Percentiles rank a stretch among this genome's conserved stretches.
These are phyloP conservation scores for Aegilops longissima DNA, from an alignment of 176 grass and related monocot species.

Conservation along the genomic window DNA sequence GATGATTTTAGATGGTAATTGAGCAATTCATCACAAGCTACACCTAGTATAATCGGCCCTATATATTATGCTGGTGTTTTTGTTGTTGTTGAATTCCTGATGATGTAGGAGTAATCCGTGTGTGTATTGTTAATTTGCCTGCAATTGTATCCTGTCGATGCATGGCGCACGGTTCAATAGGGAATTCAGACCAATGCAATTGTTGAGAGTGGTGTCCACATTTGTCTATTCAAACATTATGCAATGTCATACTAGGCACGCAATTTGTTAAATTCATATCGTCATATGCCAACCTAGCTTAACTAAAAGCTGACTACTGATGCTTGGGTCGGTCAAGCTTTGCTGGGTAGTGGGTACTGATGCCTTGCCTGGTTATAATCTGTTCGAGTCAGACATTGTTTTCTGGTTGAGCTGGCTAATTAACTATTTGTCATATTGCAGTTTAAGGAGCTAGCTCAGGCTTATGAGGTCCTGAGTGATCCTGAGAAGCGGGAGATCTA, in stretches of 20 bases:
- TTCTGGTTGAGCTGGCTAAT: neutral
- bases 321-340: neutral
- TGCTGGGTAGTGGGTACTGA: neutral
- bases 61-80: no score
- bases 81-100: neutral
- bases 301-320: neutral
- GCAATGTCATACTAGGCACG: neutral
- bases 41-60: no score
- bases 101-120: neutral
- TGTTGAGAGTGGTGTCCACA: no score
- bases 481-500: conserved; percentile 87
- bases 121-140: neutral
- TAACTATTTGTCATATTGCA: conserved; percentile 21
- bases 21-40: no score
- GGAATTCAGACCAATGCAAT: neutral
- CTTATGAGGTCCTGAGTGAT: conserved; percentile 90
- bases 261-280: neutral
- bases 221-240: neutral
- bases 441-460: conserved; percentile 93
- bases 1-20: neutral
- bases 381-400: neutral
- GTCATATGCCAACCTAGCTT: neutral
- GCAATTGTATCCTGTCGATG: no score
- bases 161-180: no score
- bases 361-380: neutral